Evolutionary conservation across 306 rosid genomes (phyloP).

Genomic region (Cyamopsis tetragonoloba): DNA sequence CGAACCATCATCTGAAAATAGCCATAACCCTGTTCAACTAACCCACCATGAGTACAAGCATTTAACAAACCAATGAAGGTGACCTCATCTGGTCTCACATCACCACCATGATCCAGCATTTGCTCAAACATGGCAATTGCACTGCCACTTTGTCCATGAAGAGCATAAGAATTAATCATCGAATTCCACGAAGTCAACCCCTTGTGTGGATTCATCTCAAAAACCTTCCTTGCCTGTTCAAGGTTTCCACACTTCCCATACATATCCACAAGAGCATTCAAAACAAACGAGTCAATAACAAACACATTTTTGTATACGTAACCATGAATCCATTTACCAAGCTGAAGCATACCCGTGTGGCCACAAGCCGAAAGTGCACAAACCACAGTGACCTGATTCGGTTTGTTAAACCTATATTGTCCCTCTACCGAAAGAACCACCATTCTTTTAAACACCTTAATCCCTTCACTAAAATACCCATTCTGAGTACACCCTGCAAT

Average conservation of each 20-base stretch:
- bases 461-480: slow-evolving; percentile 57
- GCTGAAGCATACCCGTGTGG: slow-evolving; percentile 69
- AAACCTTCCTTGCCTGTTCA: slow-evolving; percentile 49
- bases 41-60: slow-evolving; percentile 85
- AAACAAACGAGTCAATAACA: slow-evolving; percentile 42
- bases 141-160: slow-evolving; percentile 52
- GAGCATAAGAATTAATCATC: slow-evolving; percentile 68
- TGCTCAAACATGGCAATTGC: slow-evolving; percentile 57
- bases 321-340: slow-evolving; percentile 76
- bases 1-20: slow-evolving; percentile 56
- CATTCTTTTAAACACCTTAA: slow-evolving; percentile 60
- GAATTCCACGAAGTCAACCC: slow-evolving; percentile 73
- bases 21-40: slow-evolving; percentile 56
- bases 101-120: slow-evolving; percentile 37
- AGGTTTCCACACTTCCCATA: slow-evolving; percentile 81
- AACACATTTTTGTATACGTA: slow-evolving; percentile 52
- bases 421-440: slow-evolving; percentile 22
- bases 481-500: slow-evolving; percentile 78
- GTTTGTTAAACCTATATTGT: slow-evolving; percentile 30
- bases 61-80: slow-evolving; percentile 72
- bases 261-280: slow-evolving; percentile 74
- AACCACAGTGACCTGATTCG: slow-evolving; percentile 60
- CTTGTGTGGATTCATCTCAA: slow-evolving; percentile 46
- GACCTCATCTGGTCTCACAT: slow-evolving; percentile 52
- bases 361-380: slow-evolving; percentile 81